Evolutionary conservation across 2,329 filamentous ascomycete genomes (phyloP).

Genomic region (Colletotrichum scovillei): DNA sequence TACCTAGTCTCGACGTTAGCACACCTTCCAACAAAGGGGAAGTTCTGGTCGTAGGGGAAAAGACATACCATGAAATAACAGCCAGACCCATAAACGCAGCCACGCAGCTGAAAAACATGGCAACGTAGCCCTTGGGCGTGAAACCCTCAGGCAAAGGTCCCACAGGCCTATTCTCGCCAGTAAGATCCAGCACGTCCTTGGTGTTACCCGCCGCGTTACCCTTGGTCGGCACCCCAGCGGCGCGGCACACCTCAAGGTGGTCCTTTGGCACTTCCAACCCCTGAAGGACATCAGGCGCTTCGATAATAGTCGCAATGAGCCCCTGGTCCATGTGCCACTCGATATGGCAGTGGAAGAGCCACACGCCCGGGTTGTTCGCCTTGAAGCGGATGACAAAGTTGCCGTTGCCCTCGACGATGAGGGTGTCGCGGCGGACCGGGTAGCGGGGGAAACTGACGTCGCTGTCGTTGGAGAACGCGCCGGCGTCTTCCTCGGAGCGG

Average conservation of each 20-base stretch:
- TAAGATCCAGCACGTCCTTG: constrained; percentile 60
- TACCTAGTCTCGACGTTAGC: constrained; percentile 13
- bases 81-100: constrained; percentile 34
- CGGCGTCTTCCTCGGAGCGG: constrained; percentile 38
- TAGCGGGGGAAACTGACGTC: constrained; percentile 48
- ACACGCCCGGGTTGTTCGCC: constrained; percentile 59
- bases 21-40: not conserved
- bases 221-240: constrained; percentile 50
- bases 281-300: constrained; percentile 57
- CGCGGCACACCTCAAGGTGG: constrained; percentile 54
- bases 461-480: constrained; percentile 51
- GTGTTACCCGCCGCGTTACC: constrained; percentile 74
- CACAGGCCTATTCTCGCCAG: constrained; percentile 36
- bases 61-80: constrained; percentile 34
- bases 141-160: constrained; percentile 35
- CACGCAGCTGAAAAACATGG: constrained; percentile 35
- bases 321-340: constrained; percentile 66
- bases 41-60: not conserved
- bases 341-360: constrained; percentile 64
- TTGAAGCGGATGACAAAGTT: constrained; percentile 58
- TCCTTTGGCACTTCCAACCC: constrained; percentile 41
- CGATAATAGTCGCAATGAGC: constrained; percentile 53
- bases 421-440: constrained; percentile 62
- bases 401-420: constrained; percentile 58
- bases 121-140: constrained; percentile 38